Evolutionary conservation across 2,329 filamentous ascomycete genomes (phyloP), one percentile per base, ranked within the genome.

Genomic region (Verticillium nonalfalfae): DNA sequence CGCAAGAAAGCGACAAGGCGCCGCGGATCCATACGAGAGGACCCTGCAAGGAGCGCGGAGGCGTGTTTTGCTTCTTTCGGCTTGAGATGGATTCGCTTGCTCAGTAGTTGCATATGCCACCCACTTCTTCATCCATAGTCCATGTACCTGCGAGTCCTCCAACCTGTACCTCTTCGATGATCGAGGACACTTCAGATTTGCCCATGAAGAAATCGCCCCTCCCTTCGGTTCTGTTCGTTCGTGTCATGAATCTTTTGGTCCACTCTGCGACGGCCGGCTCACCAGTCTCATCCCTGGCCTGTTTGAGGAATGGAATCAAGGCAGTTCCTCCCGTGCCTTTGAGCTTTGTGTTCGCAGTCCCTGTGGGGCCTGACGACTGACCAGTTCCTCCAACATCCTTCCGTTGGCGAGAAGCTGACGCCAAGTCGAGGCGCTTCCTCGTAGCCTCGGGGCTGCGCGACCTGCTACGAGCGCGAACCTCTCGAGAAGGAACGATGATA

Each of bases 251-350:
- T 18, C 78, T 75, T 65, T 73, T 79, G 0, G 84, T 81, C 86
- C 86, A 89, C 59, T 80, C 77, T 67, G 85, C 82, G 40, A 98
- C 88, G 1, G 93, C 92, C 1, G 93, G 92, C 74, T 98, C 94
- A 15, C 91, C 91, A 0, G 95, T 99, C 80, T 99, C 95, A 70
- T 99, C 93, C 34, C 95, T 84, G 4, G 95, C 95, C 76, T 99
- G 95, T 76, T 98, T 97, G 64, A 99, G 79, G 76, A 99, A 99
- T 0, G 94, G 91, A 61, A 99, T 97, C 61, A 99, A 79, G 0
- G 93, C 91, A 0, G 95, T 98, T 15, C 95, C 95, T 14, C 95
- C 95, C 0, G 95, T 99, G 1, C 95, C 95, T 55, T 90, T 91
- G 34, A 97, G 83, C 58, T 89, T 89, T 70, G 78, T 77, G 64